phyloP scores from a whole-genome alignment of 208 protist species.

The Leishmania tropica region DNA sequence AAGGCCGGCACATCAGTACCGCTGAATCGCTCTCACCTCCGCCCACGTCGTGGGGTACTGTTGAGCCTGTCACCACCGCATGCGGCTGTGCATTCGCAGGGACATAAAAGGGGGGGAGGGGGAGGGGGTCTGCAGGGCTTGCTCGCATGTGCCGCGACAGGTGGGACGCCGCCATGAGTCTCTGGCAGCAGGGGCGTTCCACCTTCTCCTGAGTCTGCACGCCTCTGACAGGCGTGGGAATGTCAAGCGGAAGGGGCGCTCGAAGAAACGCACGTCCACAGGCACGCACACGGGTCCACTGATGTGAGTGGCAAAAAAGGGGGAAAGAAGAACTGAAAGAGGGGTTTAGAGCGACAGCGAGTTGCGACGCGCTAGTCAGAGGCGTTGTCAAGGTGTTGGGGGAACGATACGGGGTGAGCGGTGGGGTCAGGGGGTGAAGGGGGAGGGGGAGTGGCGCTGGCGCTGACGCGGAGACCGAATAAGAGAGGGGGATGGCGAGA shows the following conservation, averaged over 20 bases:
- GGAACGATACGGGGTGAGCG: no score
- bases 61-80: not conserved
- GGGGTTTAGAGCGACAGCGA: not conserved
- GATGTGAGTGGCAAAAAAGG: not conserved
- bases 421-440: not conserved
- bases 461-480: not conserved
- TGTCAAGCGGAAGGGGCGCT: no score
- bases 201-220: no score
- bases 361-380: no score
- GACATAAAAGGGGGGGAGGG: not conserved
- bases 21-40: not conserved
- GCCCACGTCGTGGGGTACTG: not conserved
- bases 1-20: not conserved
- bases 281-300: no score
- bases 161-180: no score
- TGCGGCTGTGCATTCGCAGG: not conserved
- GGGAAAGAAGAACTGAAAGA: not conserved
- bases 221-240: no score
- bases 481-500: not conserved
- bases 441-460: not conserved
- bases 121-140: no score
- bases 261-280: no score
- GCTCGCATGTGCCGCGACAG: no score
- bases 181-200: no score
- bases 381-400: no score